Base-by-base conservation (phyloP, 495 filamentous ascomycete species). In the Hyaloscypha hepaticicola region DNA sequence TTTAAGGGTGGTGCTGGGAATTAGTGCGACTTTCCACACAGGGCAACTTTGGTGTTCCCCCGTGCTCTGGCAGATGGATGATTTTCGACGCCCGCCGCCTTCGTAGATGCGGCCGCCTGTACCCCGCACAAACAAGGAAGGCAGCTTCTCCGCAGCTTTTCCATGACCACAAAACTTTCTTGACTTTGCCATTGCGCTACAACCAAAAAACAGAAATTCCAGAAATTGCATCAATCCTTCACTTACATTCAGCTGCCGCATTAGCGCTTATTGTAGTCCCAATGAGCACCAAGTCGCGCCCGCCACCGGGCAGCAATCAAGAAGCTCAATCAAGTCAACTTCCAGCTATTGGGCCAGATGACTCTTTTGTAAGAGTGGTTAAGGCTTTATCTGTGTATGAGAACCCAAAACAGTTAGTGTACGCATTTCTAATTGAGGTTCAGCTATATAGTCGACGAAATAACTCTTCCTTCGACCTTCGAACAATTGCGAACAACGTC, bases 401-500 rank as follows among this genome's bases (percentile, higher is more conserved):
- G 38, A 55, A 38, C 33, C 28, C 24, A 29, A 59, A 14, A 4
- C 7, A 50, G 22, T 31, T 29, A 55, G 9, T 31, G 16, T 53
- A 29, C n/a, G 22, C 38, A 34, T 57, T 65, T 29, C 64, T 70
- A 66, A 69, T 67, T 49, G 29, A 3, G 34, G 25, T 58, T 65
- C 71, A 90, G 88, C 66, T 92, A 85, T 73, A 80, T 94, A 48
- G 76, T 82, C 52, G 82, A 85, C 29, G 83, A 85, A 3, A 82
- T 96, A 31, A 79, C 85, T 33, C 78, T 85, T 38, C 85, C 89
- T 12, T 83, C 86, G 71, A 90, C 87, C 27, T 95, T 93, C 70
- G 92, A 95, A 61, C 88, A 95, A 71, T 82, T 96, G 49, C 81
- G 89, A 59, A 89, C 85, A 19, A 86, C 85, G 3, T 76, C 85